These are phyloP conservation scores for Xanthoparmelia taractica DNA, from an alignment of 495 filamentous ascomycete species.

Conservation along the genomic window DNA sequence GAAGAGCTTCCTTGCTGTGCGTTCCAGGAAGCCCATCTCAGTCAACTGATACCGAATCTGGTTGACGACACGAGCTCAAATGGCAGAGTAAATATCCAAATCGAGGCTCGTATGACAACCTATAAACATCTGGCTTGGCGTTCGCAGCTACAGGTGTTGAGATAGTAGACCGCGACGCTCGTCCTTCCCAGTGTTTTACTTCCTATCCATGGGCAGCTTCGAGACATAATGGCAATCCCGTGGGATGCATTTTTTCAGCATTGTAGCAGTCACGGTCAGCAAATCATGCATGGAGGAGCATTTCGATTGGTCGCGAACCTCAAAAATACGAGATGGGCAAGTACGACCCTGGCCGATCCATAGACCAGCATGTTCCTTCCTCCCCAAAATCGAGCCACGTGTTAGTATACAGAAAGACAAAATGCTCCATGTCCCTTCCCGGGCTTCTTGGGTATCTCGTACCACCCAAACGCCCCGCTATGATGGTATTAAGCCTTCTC, in stretches of 20 bases:
- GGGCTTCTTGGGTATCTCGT: constrained; percentile 13
- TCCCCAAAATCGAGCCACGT: background rate
- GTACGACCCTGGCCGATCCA: background rate
- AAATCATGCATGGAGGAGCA: background rate
- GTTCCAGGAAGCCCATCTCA: constrained; percentile 23
- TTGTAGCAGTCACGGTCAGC: background rate
- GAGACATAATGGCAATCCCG: background rate
- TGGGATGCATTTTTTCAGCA: background rate
- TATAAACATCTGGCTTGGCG: background rate
- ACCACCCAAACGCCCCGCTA: constrained; percentile 15
- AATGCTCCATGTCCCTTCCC: constrained; percentile 1
- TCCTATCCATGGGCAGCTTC: background rate
- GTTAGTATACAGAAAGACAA: constrained; percentile 15
- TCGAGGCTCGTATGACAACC: background rate
- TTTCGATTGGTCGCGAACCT: background rate
- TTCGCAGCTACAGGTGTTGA: constrained; percentile 1
- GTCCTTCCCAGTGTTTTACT: background rate
- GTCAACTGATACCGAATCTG: background rate
- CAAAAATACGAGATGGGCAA: background rate
- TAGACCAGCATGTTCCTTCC: background rate
- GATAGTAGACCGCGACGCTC: background rate
- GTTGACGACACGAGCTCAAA: background rate
- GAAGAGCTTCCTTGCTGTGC: constrained; percentile 20
- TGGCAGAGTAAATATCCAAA: background rate
- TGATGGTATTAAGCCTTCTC: constrained; percentile 16